phyloP scores from a whole-genome alignment of 1,284 basidiomycete species.

The Irpex sp. region DNA sequence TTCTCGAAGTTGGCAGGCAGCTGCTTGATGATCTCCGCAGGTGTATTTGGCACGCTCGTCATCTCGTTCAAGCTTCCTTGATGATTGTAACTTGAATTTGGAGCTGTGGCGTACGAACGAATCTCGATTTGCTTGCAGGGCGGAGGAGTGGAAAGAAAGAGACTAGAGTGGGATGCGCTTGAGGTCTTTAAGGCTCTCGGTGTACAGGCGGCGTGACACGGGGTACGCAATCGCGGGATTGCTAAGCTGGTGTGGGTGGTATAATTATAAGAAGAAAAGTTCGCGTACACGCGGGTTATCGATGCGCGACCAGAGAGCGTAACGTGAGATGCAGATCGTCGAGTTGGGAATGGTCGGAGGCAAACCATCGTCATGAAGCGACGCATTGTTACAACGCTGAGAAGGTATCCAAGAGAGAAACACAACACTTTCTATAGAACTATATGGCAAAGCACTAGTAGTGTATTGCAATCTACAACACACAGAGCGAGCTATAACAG shows the following conservation, averaged over 20 bases:
- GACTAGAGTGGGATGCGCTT: too few species aligned
- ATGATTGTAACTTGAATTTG: background rate
- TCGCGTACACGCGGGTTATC: conserved; percentile 6
- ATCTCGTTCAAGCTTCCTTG: background rate
- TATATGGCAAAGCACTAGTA: background rate
- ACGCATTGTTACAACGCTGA: too few species aligned
- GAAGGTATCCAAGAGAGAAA: background rate
- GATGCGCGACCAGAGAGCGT: conserved; percentile 1
- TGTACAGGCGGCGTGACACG: background rate
- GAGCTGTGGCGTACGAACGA: background rate
- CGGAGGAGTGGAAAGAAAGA: background rate
- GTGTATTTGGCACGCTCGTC: conserved; percentile 20
- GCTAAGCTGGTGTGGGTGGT: background rate
- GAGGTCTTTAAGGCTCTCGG: background rate
- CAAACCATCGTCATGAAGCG: too few species aligned
- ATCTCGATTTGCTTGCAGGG: background rate
- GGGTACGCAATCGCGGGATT: conserved; percentile 1
- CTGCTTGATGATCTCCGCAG: conserved; percentile 54
- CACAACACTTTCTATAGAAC: background rate
- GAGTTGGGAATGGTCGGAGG: background rate
- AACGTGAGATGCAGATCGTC: background rate
- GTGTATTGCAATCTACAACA: background rate
- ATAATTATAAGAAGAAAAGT: background rate
- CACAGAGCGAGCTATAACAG: background rate
- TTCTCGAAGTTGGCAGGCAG: conserved; percentile 57